A percentile compares a stretch with the other conserved stretches of the same genome.
phyloP scores from a whole-genome alignment of 2,329 filamentous ascomycete species.

The Fusarium odoratissimum region DNA sequence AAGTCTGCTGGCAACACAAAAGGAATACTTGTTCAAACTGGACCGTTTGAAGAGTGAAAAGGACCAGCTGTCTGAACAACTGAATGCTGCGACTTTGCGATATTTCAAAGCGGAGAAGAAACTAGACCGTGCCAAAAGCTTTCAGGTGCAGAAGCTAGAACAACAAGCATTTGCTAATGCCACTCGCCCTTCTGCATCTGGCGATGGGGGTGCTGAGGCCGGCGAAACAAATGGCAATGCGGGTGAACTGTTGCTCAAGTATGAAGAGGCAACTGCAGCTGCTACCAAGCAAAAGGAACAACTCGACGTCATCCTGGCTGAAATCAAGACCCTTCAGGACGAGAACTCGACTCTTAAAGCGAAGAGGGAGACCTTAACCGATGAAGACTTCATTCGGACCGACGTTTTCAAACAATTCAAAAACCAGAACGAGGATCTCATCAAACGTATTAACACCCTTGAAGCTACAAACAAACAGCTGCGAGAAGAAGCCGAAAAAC shows the following conservation, averaged over 20 bases:
- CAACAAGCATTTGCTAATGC: conserved; percentile 84
- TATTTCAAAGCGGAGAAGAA: conserved; percentile 98
- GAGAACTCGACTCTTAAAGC: conserved; percentile 81
- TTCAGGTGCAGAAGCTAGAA: conserved; percentile 91
- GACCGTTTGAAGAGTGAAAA: conserved; percentile 83
- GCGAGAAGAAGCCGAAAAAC: conserved; percentile 84
- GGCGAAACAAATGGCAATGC: conserved; percentile 66
- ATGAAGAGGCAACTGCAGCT: conserved; percentile 81
- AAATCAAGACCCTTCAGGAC: conserved; percentile 79
- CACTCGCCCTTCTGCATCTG: conserved; percentile 58
- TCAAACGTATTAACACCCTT: conserved; percentile 90
- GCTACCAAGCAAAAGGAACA: conserved; percentile 90
- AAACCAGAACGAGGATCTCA: conserved; percentile 89
- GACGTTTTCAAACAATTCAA: conserved; percentile 95
- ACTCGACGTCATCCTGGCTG: conserved; percentile 79
- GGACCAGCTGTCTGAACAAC: conserved; percentile 83
- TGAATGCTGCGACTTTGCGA: conserved; percentile 88
- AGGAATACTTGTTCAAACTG: conserved; percentile 80
- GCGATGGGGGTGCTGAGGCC: conserved; percentile 61
- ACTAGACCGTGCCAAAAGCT: conserved; percentile 87
- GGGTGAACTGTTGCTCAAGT: conserved; percentile 78
- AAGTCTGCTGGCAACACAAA: conserved; percentile 81
- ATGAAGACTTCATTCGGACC: conserved; percentile 93
- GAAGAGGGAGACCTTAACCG: conserved; percentile 77
- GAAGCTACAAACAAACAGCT: conserved; percentile 89